phyloP scores from a whole-genome alignment of 768 basidiomycete genomes.

The Hortiboletus flavorubellus region DNA sequence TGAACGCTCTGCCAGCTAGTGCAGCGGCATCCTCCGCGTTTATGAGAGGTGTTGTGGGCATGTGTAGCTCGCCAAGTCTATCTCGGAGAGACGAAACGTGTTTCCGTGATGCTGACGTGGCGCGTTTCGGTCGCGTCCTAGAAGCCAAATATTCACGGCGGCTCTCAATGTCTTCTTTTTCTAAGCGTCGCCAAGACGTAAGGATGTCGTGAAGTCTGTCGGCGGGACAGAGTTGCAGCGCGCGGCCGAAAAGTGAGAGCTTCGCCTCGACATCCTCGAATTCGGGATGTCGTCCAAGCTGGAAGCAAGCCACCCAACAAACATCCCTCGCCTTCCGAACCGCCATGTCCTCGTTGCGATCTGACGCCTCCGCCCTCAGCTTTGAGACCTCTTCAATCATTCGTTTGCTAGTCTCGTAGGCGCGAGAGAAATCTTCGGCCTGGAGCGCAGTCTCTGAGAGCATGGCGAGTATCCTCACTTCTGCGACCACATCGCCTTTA shows the following conservation, averaged over 20 bases:
- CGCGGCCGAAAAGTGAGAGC: constrained; percentile 69
- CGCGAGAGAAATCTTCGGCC: constrained; percentile 72
- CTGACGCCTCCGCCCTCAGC: constrained; percentile 37
- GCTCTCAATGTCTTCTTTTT: constrained; percentile 56
- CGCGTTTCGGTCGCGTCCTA: constrained; percentile 21
- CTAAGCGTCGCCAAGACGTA: constrained; percentile 68
- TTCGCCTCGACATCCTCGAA: constrained; percentile 67
- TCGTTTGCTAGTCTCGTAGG: constrained; percentile 64
- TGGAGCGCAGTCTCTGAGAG: constrained; percentile 84
- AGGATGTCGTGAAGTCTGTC: constrained; percentile 80
- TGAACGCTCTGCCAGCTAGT: constrained; percentile 75
- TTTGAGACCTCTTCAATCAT: constrained; percentile 66
- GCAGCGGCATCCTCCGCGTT: constrained; percentile 78
- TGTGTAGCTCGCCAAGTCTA: constrained; percentile 62
- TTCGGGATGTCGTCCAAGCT: constrained; percentile 80
- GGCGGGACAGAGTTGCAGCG: constrained; percentile 82
- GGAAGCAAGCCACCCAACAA: constrained; percentile 88
- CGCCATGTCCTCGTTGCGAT: constrained; percentile 35
- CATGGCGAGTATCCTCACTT: constrained; percentile 86
- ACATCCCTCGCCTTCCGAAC: constrained; percentile 68
- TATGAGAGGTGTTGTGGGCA: constrained; percentile 65
- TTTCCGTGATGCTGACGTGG: constrained; percentile 27
- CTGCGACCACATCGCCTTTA: constrained; percentile 64
- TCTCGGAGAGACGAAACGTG: constrained; percentile 54
- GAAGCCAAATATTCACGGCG: constrained; percentile 43